Evolutionary conservation across 2,329 filamentous ascomycete genomes (phyloP).

Genomic region (Fonsecaea multimorphosa): DNA sequence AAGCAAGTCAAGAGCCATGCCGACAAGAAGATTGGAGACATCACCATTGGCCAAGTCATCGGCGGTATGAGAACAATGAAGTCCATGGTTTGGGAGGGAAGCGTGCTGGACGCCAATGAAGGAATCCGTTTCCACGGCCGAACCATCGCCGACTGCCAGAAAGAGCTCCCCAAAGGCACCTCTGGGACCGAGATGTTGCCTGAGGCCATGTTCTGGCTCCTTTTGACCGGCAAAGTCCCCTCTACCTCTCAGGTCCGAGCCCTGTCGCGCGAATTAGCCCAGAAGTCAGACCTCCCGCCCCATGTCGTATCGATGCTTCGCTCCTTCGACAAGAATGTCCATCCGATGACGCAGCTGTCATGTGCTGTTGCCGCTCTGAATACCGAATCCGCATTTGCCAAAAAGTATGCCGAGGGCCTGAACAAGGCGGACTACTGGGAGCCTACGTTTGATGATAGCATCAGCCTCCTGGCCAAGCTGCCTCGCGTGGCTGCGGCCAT

Average conservation of each 20-base stretch:
- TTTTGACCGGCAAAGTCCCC: slow-evolving; percentile 91
- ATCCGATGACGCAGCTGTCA: slow-evolving; percentile 98
- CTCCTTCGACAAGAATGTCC: slow-evolving; percentile 84
- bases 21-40: slow-evolving; percentile 83
- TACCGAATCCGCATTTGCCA: slow-evolving; percentile 91
- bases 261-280: slow-evolving; percentile 84
- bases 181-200: slow-evolving; percentile 96
- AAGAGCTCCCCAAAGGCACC: slow-evolving; percentile 88
- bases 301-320: slow-evolving; percentile 90
- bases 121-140: slow-evolving; percentile 97
- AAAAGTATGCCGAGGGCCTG: slow-evolving; percentile 86
- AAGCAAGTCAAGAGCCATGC: slow-evolving; percentile 90
- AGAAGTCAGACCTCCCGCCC: slow-evolving; percentile 79
- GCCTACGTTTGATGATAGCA: slow-evolving; percentile 93
- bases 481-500: slow-evolving; percentile 97
- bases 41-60: slow-evolving; percentile 92
- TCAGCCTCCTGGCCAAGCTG: slow-evolving; percentile 92
- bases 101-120: slow-evolving; percentile 93
- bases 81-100: slow-evolving; percentile 98
- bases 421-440: slow-evolving; percentile 99
- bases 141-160: slow-evolving; percentile 97
- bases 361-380: slow-evolving; percentile 96
- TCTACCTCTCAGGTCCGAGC: slow-evolving; percentile 78
- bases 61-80: slow-evolving; percentile 98
- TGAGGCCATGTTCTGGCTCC: slow-evolving; percentile 99